phyloP scores from a whole-genome alignment of 2,329 filamentous ascomycete species.

The Meredithiella fracta region DNA sequence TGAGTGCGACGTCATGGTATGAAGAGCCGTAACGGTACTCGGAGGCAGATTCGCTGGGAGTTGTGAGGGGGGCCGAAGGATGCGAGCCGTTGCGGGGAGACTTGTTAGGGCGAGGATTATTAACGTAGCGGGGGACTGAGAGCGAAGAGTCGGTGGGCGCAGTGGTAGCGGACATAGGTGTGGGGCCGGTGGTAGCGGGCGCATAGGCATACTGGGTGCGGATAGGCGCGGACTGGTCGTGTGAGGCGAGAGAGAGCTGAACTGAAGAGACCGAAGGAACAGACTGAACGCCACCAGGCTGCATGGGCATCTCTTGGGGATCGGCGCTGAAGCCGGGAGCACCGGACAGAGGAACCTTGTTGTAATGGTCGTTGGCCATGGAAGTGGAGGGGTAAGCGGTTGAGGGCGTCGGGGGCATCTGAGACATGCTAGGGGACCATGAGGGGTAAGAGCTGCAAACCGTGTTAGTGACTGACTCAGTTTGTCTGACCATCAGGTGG shows the following conservation, averaged over 20 bases:
- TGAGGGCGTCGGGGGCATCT: conserved; percentile 31
- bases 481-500: neutral
- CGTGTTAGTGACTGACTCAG: conserved; percentile 14
- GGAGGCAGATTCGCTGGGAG: conserved; percentile 31
- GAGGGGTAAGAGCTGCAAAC: conserved; percentile 37
- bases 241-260: conserved; percentile 29
- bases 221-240: conserved; percentile 32
- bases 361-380: conserved; percentile 34
- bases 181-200: conserved; percentile 32
- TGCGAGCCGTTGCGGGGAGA: conserved; percentile 38
- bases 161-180: conserved; percentile 31
- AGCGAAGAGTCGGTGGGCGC: conserved; percentile 28
- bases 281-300: conserved; percentile 18
- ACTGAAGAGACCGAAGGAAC: conserved; percentile 26
- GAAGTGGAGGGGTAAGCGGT: conserved; percentile 34
- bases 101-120: conserved; percentile 37
- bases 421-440: conserved; percentile 36
- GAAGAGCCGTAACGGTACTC: conserved; percentile 42
- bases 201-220: conserved; percentile 40
- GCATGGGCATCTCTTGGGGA: conserved; percentile 36
- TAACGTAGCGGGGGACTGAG: conserved; percentile 39
- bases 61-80: conserved; percentile 33
- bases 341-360: conserved; percentile 36
- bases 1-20: conserved; percentile 21
- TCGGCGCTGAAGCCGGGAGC: conserved; percentile 32